Base-by-base conservation (phyloP, 257 asterid genomes). In the Solanum chiquidenum region DNA sequence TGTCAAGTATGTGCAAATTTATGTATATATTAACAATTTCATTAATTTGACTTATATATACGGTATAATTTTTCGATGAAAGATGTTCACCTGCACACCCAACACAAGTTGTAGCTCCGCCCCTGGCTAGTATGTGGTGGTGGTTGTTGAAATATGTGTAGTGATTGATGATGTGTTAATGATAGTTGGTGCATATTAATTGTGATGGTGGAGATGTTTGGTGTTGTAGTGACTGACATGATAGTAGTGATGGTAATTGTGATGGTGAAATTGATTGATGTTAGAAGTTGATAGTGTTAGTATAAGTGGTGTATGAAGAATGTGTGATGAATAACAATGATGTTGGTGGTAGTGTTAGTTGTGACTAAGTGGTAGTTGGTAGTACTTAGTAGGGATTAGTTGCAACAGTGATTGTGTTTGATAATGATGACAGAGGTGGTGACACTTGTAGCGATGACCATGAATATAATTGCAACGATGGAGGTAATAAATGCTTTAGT, bases 191-290 rank as follows among this genome's bases (percentile, higher is more conserved):
- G 62, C 3, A 18, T 52, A 9, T 6, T 52, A 16, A 16, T 52
- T 52, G 21, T 52, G 62, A 52, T 6, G 4, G 23, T 52, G 9
- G n/a, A 52, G n/a, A 55, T 55, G 64, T 55, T 52, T 52, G n/a
- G n/a, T 18, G 62, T 18, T 52, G n/a, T 55, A 18, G 10, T 55
- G n/a, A 18, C 4, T 52, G 62, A 55, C 4, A 18, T 55, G 64
- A 18, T 18, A 55, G 4, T 55, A 3, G 6, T 7, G 1, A 0
- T 1, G 2, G 1, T 1, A 0, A 52, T 52, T 52, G n/a, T 18
- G n/a, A 18, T 18, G 10, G 1, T 18, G n/a, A 18, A 52, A 55
- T 55, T 6, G 64, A 18, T 55, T 20, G 64, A 3, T 55, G n/a
- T 52, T 52, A 16, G 10, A 52, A 52, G n/a, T 52, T 52, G n/a